Evolutionary conservation across 192 early-diverging fungal species (phyloP).

Genomic region (Mortierella hygrophila): DNA sequence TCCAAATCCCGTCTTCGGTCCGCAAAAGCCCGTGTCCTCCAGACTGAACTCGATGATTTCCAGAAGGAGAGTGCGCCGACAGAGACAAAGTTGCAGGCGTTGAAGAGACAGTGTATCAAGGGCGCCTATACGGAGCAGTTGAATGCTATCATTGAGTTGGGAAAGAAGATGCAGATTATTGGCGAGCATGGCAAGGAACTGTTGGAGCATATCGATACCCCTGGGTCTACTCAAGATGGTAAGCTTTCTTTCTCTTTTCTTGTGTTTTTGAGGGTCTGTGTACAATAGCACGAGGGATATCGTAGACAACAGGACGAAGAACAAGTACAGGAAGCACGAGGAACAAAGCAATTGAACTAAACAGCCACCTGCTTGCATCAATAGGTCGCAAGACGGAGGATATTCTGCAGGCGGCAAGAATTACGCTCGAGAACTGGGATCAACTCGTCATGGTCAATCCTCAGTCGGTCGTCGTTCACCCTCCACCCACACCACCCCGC

Average conservation of each 20-base stretch:
- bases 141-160: conserved; percentile 50
- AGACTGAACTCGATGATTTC: conserved; percentile 45
- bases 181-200: conserved; percentile 51
- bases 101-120: conserved; percentile 49
- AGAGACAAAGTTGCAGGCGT: conserved; percentile 30
- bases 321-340: not conserved
- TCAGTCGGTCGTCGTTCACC: conserved; percentile 36
- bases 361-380: not conserved
- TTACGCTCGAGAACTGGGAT: conserved; percentile 51
- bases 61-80: conserved; percentile 40
- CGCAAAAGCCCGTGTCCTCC: conserved; percentile 34
- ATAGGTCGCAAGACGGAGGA: conserved; percentile 52
- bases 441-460: conserved; percentile 38
- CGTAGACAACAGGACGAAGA: not conserved
- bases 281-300: not conserved
- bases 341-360: not conserved
- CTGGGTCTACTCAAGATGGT: conserved; percentile 33
- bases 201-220: conserved; percentile 47
- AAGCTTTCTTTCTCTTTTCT: not conserved
- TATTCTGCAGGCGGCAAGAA: conserved; percentile 44
- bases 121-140: conserved; percentile 43
- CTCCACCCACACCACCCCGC: conserved; percentile 35
- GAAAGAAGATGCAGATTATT: conserved; percentile 57
- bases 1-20: conserved; percentile 41
- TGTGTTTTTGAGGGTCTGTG: not conserved